phyloP scores from a whole-genome alignment of 1,139 yeast species.

The Spathaspora sp. region DNA sequence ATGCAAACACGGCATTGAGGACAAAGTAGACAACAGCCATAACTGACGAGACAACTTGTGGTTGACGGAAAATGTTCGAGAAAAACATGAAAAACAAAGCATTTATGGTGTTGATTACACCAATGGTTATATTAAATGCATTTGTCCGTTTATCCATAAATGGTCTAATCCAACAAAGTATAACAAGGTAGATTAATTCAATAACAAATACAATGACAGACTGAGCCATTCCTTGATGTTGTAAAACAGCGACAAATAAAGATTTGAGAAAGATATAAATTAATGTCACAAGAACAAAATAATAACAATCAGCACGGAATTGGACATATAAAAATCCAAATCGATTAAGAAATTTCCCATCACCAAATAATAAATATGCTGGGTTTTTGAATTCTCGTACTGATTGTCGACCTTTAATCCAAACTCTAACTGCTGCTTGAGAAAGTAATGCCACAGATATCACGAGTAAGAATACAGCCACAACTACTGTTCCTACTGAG shows the following conservation, averaged over 20 bases:
- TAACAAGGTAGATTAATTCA: conserved; percentile 68
- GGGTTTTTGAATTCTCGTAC: conserved; percentile 79
- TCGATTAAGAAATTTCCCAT: conserved; percentile 73
- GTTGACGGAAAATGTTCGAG: conserved; percentile 80
- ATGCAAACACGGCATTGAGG: conserved; percentile 85
- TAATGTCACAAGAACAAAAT: conserved; percentile 70
- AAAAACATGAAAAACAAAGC: conserved; percentile 86
- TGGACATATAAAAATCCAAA: conserved; percentile 94
- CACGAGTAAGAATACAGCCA: conserved; percentile 68
- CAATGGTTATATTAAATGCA: conserved; percentile 82
- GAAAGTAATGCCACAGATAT: conserved; percentile 58
- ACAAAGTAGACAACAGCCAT: conserved; percentile 93
- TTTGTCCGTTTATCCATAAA: conserved; percentile 95
- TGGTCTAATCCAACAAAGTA: conserved; percentile 73
- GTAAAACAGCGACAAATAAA: conserved; percentile 83
- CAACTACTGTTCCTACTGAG: conserved; percentile 78
- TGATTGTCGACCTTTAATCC: conserved; percentile 71
- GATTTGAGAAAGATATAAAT: conserved; percentile 71
- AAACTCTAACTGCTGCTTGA: conserved; percentile 75
- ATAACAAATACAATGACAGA: conserved; percentile 73
- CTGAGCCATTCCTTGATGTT: conserved; percentile 74
- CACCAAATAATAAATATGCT: conserved; percentile 88
- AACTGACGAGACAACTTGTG: conserved; percentile 82
- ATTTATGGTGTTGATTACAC: conserved; percentile 75
- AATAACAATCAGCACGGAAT: conserved; percentile 83